A percentile compares a stretch with the other conserved stretches of the same genome.
Conservation (phyloP, 225 moss, liverwort and hornwort species). For the Polytrichum commune region DNA sequence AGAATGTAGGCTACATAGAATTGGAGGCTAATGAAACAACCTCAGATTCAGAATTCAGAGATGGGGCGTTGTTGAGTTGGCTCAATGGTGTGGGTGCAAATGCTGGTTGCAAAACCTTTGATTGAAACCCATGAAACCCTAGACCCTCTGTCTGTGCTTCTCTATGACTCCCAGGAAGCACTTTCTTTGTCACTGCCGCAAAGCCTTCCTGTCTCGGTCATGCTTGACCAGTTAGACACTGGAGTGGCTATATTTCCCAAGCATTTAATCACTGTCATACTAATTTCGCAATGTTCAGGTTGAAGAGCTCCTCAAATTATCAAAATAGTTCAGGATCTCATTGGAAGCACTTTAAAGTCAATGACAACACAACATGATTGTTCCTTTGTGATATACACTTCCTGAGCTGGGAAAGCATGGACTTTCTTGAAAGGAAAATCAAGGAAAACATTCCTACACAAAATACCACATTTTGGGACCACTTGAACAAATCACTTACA, state of each 20-base stretch:
- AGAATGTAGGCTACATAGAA: slow-evolving; percentile 9
- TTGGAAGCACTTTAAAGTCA: background rate
- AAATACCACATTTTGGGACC: too few species aligned
- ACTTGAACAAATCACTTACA: background rate
- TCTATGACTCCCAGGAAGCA: slow-evolving; percentile 18
- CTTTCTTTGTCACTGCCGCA: slow-evolving; percentile 28
- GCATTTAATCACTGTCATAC: too few species aligned
- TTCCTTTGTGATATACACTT: too few species aligned
- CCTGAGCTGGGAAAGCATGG: too few species aligned
- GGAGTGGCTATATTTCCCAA: background rate
- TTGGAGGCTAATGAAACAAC: slow-evolving; percentile 14
- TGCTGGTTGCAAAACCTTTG: slow-evolving; percentile 22
- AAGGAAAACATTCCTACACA: too few species aligned
- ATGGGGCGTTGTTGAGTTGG: slow-evolving; percentile 22
- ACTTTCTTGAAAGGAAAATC: too few species aligned
- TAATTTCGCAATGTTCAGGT: too few species aligned
- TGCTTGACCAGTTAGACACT: slow-evolving; percentile 7
- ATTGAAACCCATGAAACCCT: slow-evolving; percentile 5
- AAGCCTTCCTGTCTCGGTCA: slow-evolving; percentile 41
- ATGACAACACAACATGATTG: too few species aligned
- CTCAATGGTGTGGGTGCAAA: slow-evolving; percentile 16
- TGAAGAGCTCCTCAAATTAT: too few species aligned
- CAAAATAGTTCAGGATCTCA: too few species aligned
- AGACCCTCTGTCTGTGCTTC: slow-evolving; percentile 19
- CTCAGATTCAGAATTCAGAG: slow-evolving; percentile 42